A percentile compares a stretch with the other conserved stretches of the same genome.
These are phyloP conservation scores for Castanea mollissima DNA, from an alignment of 306 rosid genomes.

Conservation along the genomic window DNA sequence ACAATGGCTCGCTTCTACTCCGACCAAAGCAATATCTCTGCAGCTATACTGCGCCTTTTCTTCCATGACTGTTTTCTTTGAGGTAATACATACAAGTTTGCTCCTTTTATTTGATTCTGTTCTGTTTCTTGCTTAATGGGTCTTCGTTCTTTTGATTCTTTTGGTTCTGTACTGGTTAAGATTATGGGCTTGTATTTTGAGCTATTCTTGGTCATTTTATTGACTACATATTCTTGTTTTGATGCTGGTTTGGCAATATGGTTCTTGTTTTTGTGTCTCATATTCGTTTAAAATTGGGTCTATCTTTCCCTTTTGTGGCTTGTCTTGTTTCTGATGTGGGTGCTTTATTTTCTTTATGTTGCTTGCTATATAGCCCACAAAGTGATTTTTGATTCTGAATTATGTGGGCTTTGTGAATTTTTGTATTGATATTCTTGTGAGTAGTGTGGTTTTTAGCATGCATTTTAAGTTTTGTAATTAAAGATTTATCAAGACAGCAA, in stretches of 20 bases:
- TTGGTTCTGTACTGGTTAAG: neutral
- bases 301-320: neutral
- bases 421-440: too few species aligned
- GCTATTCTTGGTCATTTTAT: too few species aligned
- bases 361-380: neutral
- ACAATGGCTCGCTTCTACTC: slow-evolving; percentile 48
- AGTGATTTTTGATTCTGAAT: neutral
- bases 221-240: too few species aligned
- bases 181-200: neutral
- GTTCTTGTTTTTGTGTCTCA: too few species aligned
- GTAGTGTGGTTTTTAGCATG: too few species aligned
- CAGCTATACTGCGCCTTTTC: slow-evolving; percentile 80
- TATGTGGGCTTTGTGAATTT: neutral
- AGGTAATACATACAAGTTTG: slow-evolving; percentile 26
- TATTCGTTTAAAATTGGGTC: too few species aligned
- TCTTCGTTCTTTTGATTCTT: neutral
- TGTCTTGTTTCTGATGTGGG: neutral
- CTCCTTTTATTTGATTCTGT: neutral
- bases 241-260: too few species aligned
- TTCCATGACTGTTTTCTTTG: slow-evolving; percentile 88
- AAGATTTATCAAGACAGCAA: too few species aligned
- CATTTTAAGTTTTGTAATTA: too few species aligned
- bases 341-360: neutral
- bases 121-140: slow-evolving; percentile 2
- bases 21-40: slow-evolving; percentile 45